Conservation (phyloP, 1,284 basidiomycete genomes). For the Pseudozyma thailandica region DNA sequence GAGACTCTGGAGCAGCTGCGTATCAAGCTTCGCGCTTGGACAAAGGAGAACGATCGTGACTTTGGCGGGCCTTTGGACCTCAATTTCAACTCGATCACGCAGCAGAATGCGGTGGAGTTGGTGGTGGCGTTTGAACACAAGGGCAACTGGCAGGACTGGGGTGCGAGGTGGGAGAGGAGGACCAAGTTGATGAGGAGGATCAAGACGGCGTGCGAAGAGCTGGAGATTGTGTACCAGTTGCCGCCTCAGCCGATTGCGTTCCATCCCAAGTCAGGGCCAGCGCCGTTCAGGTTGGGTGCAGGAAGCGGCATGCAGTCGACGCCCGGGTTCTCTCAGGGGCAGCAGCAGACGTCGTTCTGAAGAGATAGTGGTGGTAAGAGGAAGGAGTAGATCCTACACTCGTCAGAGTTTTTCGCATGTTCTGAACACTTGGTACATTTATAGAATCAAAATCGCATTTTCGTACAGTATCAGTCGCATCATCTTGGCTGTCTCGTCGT, state of each 20-base stretch:
- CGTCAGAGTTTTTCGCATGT: too few relatives aligned
- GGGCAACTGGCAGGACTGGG: constrained; percentile 89
- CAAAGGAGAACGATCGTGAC: constrained; percentile 76
- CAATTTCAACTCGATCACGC: constrained; percentile 66
- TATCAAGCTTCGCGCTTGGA: constrained; percentile 74
- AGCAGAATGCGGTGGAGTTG: constrained; percentile 62
- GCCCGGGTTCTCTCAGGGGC: constrained; percentile 1
- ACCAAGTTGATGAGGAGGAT: constrained; percentile 63
- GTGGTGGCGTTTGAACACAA: constrained; percentile 79
- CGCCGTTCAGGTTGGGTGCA: constrained; percentile 42
- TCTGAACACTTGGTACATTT: neutral
- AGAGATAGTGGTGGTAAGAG: too few relatives aligned
- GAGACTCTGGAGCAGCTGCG: constrained; percentile 76
- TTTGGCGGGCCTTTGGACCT: constrained; percentile 63
- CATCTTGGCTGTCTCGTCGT: too few relatives aligned
- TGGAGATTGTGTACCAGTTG: constrained; percentile 55
- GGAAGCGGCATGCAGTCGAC: neutral
- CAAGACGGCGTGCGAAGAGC: constrained; percentile 54
- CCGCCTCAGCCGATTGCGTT: constrained; percentile 63
- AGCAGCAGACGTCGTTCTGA: constrained; percentile 2
- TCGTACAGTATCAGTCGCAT: too few relatives aligned
- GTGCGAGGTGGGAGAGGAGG: constrained; percentile 73
- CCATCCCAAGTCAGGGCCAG: constrained; percentile 44
- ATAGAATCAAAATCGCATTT: too few relatives aligned
- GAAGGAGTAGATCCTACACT: neutral